Conservation (phyloP, 192 early-diverging fungal genomes). For the Linnemannia zychae region DNA sequence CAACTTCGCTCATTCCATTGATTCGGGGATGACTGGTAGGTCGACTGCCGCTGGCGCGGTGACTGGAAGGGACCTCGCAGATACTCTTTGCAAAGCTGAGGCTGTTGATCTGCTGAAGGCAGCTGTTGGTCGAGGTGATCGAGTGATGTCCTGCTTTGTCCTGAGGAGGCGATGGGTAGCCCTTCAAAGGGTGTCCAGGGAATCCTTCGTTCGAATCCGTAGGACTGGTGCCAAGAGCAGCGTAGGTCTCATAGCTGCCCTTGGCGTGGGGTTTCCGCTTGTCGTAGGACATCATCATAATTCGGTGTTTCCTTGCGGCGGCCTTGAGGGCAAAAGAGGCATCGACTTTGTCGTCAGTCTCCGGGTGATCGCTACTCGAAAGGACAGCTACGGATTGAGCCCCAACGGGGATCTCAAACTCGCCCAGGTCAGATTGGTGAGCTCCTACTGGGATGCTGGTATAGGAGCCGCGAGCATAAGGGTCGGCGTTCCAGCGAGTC, state of each 20-base stretch:
- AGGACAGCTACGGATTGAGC: constrained; percentile 17
- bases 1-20: neutral
- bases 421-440: constrained; percentile 56
- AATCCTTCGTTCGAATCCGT: constrained; percentile 2
- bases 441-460: constrained; percentile 58
- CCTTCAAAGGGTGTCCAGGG: neutral
- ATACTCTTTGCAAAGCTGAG: neutral
- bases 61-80: neutral
- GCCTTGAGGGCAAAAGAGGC: neutral
- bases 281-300: constrained; percentile 6
- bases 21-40: neutral
- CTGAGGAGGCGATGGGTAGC: neutral
- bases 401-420: constrained; percentile 56
- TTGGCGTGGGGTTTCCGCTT: constrained; percentile 5
- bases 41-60: neutral
- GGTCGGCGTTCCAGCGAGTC: constrained; percentile 61
- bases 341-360: neutral
- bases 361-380: neutral
- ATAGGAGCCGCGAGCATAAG: constrained; percentile 61
- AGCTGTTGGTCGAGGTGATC: neutral
- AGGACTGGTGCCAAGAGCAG: constrained; percentile 1
- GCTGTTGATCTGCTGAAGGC: neutral
- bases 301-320: neutral
- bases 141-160: neutral
- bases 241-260: neutral